These are phyloP conservation scores for Xylaria grammica DNA, from an alignment of 495 filamentous ascomycete species.

Conservation along the genomic window DNA sequence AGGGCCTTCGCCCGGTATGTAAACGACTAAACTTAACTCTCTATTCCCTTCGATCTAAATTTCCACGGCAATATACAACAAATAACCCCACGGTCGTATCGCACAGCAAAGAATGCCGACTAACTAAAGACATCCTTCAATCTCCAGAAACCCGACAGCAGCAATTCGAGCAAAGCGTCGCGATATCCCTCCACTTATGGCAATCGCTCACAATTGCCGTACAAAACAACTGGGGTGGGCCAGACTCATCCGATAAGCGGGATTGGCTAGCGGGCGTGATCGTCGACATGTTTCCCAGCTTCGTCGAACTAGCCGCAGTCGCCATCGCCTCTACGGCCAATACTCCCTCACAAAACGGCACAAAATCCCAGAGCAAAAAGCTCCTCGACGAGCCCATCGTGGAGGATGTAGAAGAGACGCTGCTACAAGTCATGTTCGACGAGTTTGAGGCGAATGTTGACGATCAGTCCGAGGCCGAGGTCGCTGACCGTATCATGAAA, in stretches of 20 bases:
- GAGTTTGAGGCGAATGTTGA: constrained; percentile 93
- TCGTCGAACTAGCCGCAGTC: constrained; percentile 55
- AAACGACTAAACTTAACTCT: not conserved
- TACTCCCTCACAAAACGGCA: not conserved
- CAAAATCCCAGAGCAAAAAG: constrained; percentile 24
- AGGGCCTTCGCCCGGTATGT: constrained; percentile 35
- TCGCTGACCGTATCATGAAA: constrained; percentile 74
- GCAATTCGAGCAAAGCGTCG: constrained; percentile 81
- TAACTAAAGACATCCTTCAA: constrained; percentile 29
- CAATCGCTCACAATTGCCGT: constrained; percentile 84
- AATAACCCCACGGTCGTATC: constrained; percentile 19
- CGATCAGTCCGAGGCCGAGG: constrained; percentile 78
- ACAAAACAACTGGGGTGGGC: constrained; percentile 85
- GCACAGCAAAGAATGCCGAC: not conserved
- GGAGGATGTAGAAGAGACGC: constrained; percentile 80
- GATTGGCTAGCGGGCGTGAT: constrained; percentile 95
- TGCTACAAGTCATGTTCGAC: constrained; percentile 90
- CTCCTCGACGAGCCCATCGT: constrained; percentile 67
- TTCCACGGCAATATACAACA: not conserved
- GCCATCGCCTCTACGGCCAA: constrained; percentile 2
- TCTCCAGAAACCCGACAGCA: constrained; percentile 73
- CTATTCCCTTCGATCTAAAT: not conserved
- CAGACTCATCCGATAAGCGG: constrained; percentile 83
- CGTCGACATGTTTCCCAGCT: constrained; percentile 71
- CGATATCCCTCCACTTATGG: constrained; percentile 82